Percentiles rank a stretch among this genome's conserved stretches.
These are phyloP conservation scores for Schizochytrium sp. DNA, from an alignment of 108 stramenopile species.

Conservation along the genomic window DNA sequence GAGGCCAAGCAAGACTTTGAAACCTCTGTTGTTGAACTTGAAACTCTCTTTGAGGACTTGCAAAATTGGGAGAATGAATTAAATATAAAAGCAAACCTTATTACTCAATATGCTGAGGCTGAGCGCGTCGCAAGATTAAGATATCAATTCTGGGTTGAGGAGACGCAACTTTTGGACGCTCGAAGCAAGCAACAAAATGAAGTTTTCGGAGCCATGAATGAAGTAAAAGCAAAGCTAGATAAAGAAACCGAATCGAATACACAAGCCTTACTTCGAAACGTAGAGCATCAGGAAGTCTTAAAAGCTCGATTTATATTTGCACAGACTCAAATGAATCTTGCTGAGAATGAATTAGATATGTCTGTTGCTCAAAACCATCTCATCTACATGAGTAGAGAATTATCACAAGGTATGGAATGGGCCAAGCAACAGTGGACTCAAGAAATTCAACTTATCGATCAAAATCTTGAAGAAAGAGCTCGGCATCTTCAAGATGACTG, in stretches of 20 bases:
- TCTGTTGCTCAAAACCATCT: not conserved
- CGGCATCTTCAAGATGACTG: constrained; percentile 4
- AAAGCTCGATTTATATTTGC: not conserved
- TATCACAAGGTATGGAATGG: not conserved
- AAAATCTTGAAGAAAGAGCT: not conserved
- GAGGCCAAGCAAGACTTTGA: constrained; percentile 13
- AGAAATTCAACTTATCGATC: not conserved
- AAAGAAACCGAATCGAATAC: not conserved
- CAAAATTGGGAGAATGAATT: not conserved
- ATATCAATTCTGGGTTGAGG: not conserved
- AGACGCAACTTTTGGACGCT: not conserved
- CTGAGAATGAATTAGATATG: constrained; percentile 41
- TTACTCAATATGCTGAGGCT: not conserved
- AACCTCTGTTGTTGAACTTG: not conserved
- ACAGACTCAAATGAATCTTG: constrained; percentile 34
- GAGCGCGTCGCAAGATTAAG: not conserved
- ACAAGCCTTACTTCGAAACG: not conserved
- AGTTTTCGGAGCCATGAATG: not conserved
- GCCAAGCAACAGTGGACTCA: not conserved
- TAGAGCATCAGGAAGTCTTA: constrained; percentile 38
- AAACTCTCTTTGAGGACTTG: constrained; percentile 6
- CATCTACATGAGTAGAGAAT: not conserved
- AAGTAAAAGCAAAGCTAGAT: constrained; percentile 14
- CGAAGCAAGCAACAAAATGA: constrained; percentile 11
- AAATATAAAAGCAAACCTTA: not conserved